Evolutionary conservation across 306 rosid genomes (phyloP), one percentile per base, ranked within the genome.

Genomic region (Quercus rubra): DNA sequence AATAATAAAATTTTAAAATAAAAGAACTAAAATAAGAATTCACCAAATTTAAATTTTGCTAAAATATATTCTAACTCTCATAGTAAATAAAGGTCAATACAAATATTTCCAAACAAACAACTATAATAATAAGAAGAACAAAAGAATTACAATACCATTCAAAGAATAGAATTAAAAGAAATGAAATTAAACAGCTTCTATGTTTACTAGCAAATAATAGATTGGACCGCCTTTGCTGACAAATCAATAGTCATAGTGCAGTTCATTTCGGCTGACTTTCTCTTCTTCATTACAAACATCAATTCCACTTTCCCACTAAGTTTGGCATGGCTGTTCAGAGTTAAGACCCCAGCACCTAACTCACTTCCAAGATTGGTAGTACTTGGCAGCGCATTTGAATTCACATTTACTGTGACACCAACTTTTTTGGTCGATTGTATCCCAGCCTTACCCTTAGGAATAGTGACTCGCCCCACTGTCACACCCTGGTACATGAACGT

Each of bases 281-380:
- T 80, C 71, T 67, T 73, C 79, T 84, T 84, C 79, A 77, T 77
- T 33, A 84, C 54, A 57, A 19, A 2, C 79, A 80, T n/a, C 62
- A 80, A 21, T 19, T 20, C 72, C 38, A 71, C 82, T 69, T 84
- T 84, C 6, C 87, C 87, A 4, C 17, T 80, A 78, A 80, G 20
- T 38, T n/a, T 52, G 11, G 79, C 87, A 9, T 23, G 17, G 73
- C 84, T 66, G 38, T 18, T 25, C 21, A 84, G 57, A 19, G 80
- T 73, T 79, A 84, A 52, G 5, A 58, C 3, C 13, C 84, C 82
- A 5, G 3, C 38, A 19, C 28, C 27, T 55, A 84, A 51, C 14
- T 84, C 87, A 41, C 58, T 67, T 2, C 74, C 79, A 4, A 84
- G 87, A 28, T 11, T 49, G 0, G 73, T 61, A 17, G 20, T 77